Evolutionary conservation across 371 early-diverging fungal genomes (phyloP), one percentile per base, ranked within the genome.

Genomic region (Cokeromyces recurvatus): DNA sequence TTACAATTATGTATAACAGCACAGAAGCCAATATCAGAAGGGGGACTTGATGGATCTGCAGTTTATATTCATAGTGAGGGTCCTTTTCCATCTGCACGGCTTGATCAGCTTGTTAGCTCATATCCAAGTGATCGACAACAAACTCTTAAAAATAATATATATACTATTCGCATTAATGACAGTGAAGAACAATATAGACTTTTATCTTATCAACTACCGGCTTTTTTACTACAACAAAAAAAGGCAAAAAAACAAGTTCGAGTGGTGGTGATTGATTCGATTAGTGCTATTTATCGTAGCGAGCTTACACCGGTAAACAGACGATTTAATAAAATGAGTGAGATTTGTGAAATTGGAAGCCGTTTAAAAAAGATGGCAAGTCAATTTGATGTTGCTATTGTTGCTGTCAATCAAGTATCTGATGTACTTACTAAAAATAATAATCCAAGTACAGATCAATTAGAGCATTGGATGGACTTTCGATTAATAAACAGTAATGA

Each of bases 211-310:
- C 87, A 86, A 19, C 65, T 92, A 7, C 86, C 86, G 0, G 74
- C 67, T 1, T 62, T 90, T 7, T 38, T 88, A 25, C 57, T 66
- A n/a, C 53, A 46, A 5, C 58, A 9, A 19, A 37, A 42, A 11
- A 12, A 15, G 16, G 15, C 14, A 8, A 56, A 63, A 8, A 68
- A 71, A 24, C 51, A 56, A 4, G 70, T 90, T 16, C 68, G 80
- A 1, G 59, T 93, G 19, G 67, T 94, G 15, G 77, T 94, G 8
- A 71, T 94, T 25, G 95, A 94, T 62, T 90, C 92, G 0, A 84
- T 94, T n/a, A 78, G 89, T 14, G 84, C 89, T 6, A 78, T 82
- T 27, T 83, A 90, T 56, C 78, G 89, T 16, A 75, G 80, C 29
- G 81, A 77, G 24, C 60, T 57, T 2, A 12, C 60, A 0, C 35